phyloP scores from a whole-genome alignment of 352 stramenopile genomes.

The Phytophthora kernoviae region DNA sequence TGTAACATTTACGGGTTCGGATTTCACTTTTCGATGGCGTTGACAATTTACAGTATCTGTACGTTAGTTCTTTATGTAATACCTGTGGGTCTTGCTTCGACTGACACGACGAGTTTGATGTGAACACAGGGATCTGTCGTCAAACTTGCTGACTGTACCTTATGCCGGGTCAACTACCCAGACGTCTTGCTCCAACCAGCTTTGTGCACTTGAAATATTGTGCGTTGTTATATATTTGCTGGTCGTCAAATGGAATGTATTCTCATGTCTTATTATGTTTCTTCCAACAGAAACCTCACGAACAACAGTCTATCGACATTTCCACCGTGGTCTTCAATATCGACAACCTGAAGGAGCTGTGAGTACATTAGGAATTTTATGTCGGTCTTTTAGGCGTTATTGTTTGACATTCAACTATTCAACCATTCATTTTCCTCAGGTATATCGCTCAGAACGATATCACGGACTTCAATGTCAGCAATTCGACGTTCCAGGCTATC shows the following conservation, averaged over 20 bases:
- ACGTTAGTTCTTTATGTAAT: conserved; percentile 6
- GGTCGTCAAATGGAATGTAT: not conserved
- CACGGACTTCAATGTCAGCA: conserved; percentile 44
- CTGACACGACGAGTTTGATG: not conserved
- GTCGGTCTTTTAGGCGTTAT: too few relatives aligned
- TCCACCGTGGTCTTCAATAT: conserved; percentile 39
- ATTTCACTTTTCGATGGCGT: conserved; percentile 42
- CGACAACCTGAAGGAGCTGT: conserved; percentile 35
- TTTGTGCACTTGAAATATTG: conserved; percentile 34
- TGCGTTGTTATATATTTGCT: conserved; percentile 12
- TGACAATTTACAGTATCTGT: conserved; percentile 37
- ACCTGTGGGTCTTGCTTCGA: not conserved
- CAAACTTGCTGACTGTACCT: conserved; percentile 39
- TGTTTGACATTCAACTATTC: not conserved
- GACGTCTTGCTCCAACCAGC: conserved; percentile 24
- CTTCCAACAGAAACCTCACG: conserved; percentile 31
- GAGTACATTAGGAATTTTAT: conserved; percentile 12
- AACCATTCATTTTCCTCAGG: conserved; percentile 10
- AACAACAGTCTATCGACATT: conserved; percentile 39
- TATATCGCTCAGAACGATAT: conserved; percentile 41
- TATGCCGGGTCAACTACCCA: conserved; percentile 33
- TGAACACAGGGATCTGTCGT: conserved; percentile 43
- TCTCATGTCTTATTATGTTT: not conserved
- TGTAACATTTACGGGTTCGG: conserved; percentile 46
- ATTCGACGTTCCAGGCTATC: conserved; percentile 33